Percentiles rank a stretch among this genome's conserved stretches.
phyloP scores from a whole-genome alignment of 2,329 filamentous ascomycete species.

The Aaosphaeria arxii region DNA sequence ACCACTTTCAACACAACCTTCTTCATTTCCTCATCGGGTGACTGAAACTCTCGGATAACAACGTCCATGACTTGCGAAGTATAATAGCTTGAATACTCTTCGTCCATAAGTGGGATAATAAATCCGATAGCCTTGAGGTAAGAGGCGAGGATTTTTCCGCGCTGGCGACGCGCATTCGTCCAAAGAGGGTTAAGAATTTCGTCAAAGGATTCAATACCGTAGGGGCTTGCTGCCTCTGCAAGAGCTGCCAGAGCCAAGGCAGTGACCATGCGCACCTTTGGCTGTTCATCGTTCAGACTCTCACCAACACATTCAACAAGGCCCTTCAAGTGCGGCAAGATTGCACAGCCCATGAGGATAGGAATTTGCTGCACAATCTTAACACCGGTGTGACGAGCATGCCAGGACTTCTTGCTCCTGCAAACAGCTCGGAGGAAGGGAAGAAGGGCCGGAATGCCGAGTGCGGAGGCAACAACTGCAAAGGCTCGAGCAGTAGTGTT shows the following conservation, averaged over 20 bases:
- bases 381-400: constrained; percentile 94
- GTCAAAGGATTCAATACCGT: constrained; percentile 98
- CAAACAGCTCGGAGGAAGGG: constrained; percentile 95
- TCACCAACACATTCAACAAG: constrained; percentile 95
- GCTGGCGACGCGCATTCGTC: constrained; percentile 93
- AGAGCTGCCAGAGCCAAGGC: constrained; percentile 91
- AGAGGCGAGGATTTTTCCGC: constrained; percentile 90
- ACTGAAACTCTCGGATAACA: constrained; percentile 89
- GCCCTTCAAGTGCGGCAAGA: constrained; percentile 91
- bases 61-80: constrained; percentile 99
- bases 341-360: constrained; percentile 96
- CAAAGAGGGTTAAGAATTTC: constrained; percentile 96
- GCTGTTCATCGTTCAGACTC: constrained; percentile 95
- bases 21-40: constrained; percentile 99
- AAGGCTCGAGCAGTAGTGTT: constrained; percentile 98
- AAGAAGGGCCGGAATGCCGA: constrained; percentile 91
- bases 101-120: constrained; percentile 98
- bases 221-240: constrained; percentile 94
- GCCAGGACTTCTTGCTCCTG: constrained; percentile 98
- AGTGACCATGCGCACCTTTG: constrained; percentile 95
- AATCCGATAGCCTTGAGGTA: constrained; percentile 97
- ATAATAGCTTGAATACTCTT: constrained; percentile 99
- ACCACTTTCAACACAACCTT: constrained; percentile 98
- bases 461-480: constrained; percentile 91
- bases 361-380: constrained; percentile 99